A percentile compares a stretch with the other conserved stretches of the same genome.
phyloP scores from a whole-genome alignment of 1,284 basidiomycete species.

The Hymenochaete sp. region DNA sequence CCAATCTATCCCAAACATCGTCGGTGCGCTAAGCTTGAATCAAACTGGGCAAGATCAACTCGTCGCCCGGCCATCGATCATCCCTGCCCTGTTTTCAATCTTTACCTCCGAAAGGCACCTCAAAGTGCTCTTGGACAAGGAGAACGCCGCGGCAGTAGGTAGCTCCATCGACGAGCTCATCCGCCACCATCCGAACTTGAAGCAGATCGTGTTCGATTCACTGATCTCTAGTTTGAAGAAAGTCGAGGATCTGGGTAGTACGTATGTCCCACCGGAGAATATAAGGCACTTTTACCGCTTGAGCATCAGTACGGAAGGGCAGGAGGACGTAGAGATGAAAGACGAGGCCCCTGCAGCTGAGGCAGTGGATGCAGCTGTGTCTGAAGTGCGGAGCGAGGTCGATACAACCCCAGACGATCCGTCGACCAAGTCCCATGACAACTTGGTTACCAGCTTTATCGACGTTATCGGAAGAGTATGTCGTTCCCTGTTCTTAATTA shows the following conservation, averaged over 20 bases:
- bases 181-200: conserved; percentile 89
- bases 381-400: conserved; percentile 21
- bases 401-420: conserved; percentile 36
- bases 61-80: conserved; percentile 65
- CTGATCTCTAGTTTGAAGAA: conserved; percentile 61
- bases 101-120: conserved; percentile 83
- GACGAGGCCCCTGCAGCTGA: conserved; percentile 13
- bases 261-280: conserved; percentile 47
- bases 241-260: conserved; percentile 65
- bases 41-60: conserved; percentile 82
- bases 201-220: conserved; percentile 69
- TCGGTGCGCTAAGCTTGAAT: conserved; percentile 95
- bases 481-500: conserved; percentile 13
- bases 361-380: conserved; percentile 22
- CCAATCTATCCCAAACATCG: conserved; percentile 89
- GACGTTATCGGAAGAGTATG: conserved; percentile 67
- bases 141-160: conserved; percentile 85
- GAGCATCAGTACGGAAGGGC: conserved; percentile 26
- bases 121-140: conserved; percentile 86
- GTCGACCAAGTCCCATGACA: conserved; percentile 60
- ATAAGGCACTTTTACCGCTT: conserved; percentile 61
- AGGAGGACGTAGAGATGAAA: conserved; percentile 22
- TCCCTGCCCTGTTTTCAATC: conserved; percentile 77
- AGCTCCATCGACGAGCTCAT: conserved; percentile 91
- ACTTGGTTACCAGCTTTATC: conserved; percentile 65